These are phyloP conservation scores for Cladosporium sp. DNA, from an alignment of 2,329 filamentous ascomycete species.

Conservation along the genomic window DNA sequence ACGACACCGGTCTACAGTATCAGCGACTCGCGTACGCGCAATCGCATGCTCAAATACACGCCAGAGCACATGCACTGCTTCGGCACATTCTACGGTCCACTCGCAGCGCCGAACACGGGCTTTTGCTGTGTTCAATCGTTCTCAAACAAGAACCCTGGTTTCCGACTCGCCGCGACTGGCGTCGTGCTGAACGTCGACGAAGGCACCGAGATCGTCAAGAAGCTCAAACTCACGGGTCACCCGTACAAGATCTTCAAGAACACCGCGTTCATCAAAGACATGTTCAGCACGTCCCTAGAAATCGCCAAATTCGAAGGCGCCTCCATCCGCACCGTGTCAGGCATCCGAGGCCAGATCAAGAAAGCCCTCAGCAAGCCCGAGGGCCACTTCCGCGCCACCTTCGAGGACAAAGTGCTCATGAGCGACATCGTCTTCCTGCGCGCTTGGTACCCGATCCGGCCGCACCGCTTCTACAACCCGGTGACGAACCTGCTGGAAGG, in stretches of 20 bases:
- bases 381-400: constrained; percentile 92
- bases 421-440: constrained; percentile 94
- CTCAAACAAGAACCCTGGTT: constrained; percentile 77
- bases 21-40: constrained; percentile 85
- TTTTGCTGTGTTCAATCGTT: constrained; percentile 93
- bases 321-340: constrained; percentile 91
- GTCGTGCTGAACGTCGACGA: constrained; percentile 94
- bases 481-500: constrained; percentile 82
- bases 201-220: constrained; percentile 97
- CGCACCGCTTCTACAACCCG: constrained; percentile 94
- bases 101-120: constrained; percentile 92
- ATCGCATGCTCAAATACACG: constrained; percentile 98
- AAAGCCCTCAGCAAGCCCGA: constrained; percentile 89
- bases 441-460: constrained; percentile 95
- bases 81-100: constrained; percentile 88
- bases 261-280: constrained; percentile 97
- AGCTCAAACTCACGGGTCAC: constrained; percentile 89
- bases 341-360: constrained; percentile 95
- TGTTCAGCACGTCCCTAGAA: constrained; percentile 91
- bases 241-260: constrained; percentile 99
- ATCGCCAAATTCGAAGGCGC: constrained; percentile 98
- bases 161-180: constrained; percentile 90
- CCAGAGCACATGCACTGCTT: constrained; percentile 99
- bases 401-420: constrained; percentile 97
- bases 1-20: constrained; percentile 90